These are phyloP conservation scores for Parachlorella kessleri DNA, from an alignment of 139 green algal species.

Conservation along the genomic window DNA sequence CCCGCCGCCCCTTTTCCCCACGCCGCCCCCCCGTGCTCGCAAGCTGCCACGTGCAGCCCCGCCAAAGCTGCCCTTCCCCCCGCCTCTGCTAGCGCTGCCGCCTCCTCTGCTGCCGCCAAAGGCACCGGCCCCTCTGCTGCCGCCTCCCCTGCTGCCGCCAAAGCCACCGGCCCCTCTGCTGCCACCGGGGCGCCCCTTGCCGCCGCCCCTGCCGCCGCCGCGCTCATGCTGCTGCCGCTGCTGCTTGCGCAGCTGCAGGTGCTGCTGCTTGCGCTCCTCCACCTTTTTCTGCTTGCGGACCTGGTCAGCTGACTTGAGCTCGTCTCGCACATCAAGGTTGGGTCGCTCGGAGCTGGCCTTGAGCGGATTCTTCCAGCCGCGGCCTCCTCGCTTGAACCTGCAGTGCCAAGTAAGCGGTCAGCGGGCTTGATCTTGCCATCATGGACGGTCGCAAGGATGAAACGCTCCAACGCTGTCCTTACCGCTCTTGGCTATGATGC, in stretches of 20 bases:
- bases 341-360: slow-evolving; percentile 14
- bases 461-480: too few relatives aligned
- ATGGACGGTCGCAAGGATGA: too few relatives aligned
- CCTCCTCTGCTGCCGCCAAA: not conserved
- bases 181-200: not conserved
- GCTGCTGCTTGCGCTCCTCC: slow-evolving; percentile 33
- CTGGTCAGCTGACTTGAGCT: slow-evolving; percentile 34
- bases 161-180: not conserved
- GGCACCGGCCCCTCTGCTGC: not conserved
- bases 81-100: not conserved
- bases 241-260: slow-evolving; percentile 16
- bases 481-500: too few relatives aligned
- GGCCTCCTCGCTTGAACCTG: slow-evolving; percentile 57
- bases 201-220: not conserved
- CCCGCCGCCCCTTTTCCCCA: not conserved
- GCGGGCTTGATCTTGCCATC: too few relatives aligned
- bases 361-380: slow-evolving; percentile 57
- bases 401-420: too few relatives aligned
- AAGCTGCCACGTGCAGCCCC: not conserved
- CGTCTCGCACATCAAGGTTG: slow-evolving; percentile 7
- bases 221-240: not conserved
- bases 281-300: slow-evolving; percentile 33
- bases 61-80: not conserved
- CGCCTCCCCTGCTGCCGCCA: not conserved
- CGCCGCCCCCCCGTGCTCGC: too few relatives aligned